Evolutionary conservation across 176 grass and related monocot species (phyloP), one percentile per base, ranked within the genome.

Genomic region (Secale cereale): DNA sequence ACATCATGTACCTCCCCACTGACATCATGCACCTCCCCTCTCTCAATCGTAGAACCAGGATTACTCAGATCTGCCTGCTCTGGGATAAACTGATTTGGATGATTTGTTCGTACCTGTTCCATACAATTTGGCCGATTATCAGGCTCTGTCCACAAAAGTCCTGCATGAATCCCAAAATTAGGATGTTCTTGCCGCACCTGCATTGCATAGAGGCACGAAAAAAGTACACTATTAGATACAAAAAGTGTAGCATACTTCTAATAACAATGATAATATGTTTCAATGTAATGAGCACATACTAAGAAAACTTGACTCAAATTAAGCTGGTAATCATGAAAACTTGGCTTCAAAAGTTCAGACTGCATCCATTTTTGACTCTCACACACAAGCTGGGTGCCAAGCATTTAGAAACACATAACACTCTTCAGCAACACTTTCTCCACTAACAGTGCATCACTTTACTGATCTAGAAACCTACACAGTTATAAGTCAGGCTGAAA

Each of bases 61-160:
- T 61, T 71, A 61, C 60, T 70, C 59, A 63, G 35, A 68, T 76
- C 45, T 89, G 19, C 20, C 70, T 59, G 70, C 48, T 68, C 70
- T 29, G 22, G 35, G 62, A 33, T 80, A 60, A 89, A 16, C 77
- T 32, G 45, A 68, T 41, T 46, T 35, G 45, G 70, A 27, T 2
- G 48, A 35, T 76, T 70, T 27, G 33, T 46, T 4, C 39, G 77
- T 81, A 2, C 48, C 27, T 85, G 69, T 68, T 60, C 37, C 48
- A 76, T 28, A 59, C 35, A 59, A 89, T 54, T 60, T 89, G 66
- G 35, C 13, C 33, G 72, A 81, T 69, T 46, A 27, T 81, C 56
- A 68, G 60, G 32, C 28, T 86, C 45, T 73, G 28, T 43, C 62
- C 3, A 22, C 12, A 64, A 30, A 37, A 43, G 10, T 88, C 16